Conservation (phyloP, 2,329 filamentous ascomycete genomes). For the Dendrostoma leiphaemia region DNA sequence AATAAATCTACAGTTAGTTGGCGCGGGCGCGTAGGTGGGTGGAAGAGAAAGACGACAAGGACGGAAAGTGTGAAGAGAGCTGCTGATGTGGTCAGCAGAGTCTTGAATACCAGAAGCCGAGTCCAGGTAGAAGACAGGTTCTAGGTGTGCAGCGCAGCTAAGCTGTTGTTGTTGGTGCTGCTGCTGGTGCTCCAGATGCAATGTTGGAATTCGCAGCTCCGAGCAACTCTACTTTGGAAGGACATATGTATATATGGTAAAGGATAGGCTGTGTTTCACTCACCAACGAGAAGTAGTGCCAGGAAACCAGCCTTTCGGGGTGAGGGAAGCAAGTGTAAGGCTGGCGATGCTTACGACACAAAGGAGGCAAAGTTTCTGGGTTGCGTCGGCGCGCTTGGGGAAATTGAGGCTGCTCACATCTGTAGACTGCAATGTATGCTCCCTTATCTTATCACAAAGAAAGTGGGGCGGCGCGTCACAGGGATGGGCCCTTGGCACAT, state of each 20-base stretch:
- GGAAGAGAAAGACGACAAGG: not conserved
- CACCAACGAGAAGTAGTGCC: too few relatives aligned
- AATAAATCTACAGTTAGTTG: conserved; percentile 13
- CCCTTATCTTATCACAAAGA: not conserved
- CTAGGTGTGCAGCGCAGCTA: too few relatives aligned
- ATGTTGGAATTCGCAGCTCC: too few relatives aligned
- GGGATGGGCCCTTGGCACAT: too few relatives aligned
- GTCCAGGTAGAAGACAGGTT: too few relatives aligned
- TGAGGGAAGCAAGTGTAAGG: not conserved
- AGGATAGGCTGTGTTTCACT: too few relatives aligned
- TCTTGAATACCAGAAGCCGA: too few relatives aligned
- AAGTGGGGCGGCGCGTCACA: not conserved
- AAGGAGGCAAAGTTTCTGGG: not conserved
- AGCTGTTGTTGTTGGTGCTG: too few relatives aligned
- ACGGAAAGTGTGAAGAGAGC: not conserved
- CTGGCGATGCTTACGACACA: not conserved
- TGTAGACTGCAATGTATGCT: too few relatives aligned
- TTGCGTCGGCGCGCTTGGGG: not conserved
- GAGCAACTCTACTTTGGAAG: too few relatives aligned
- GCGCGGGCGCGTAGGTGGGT: not conserved
- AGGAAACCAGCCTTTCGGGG: not conserved
- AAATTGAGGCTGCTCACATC: not conserved
- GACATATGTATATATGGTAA: not conserved
- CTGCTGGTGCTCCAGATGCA: too few relatives aligned
- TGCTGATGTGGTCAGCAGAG: conserved; percentile 1